These are phyloP conservation scores for Phragmites australis DNA, from an alignment of 176 grass and related monocot genomes.

Conservation along the genomic window DNA sequence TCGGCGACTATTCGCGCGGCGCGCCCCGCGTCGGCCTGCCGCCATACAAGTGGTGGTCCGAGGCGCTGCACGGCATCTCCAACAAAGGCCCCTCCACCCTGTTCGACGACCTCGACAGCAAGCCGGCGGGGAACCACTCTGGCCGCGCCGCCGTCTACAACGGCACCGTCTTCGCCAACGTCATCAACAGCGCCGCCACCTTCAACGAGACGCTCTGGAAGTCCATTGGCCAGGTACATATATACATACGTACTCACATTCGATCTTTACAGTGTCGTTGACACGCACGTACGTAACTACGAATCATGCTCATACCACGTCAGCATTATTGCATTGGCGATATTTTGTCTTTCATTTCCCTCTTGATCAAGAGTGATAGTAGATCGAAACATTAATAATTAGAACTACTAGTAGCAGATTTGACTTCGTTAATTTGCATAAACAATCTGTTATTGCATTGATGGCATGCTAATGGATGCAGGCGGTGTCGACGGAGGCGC, in stretches of 20 bases:
- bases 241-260: background rate
- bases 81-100: conserved; percentile 24
- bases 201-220: conserved; percentile 59
- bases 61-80: conserved; percentile 48
- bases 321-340: too few relatives aligned
- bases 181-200: conserved; percentile 47
- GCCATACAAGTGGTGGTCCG: conserved; percentile 51
- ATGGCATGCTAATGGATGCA: background rate
- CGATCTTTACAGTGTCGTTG: background rate
- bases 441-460: background rate
- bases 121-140: conserved; percentile 9
- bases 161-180: conserved; percentile 51
- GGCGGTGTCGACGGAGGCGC: conserved; percentile 51
- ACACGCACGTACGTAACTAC: too few relatives aligned
- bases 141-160: conserved; percentile 33
- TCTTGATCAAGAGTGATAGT: background rate
- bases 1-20: conserved; percentile 8
- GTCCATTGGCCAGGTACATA: conserved; percentile 32
- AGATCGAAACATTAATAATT: background rate
- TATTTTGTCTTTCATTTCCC: background rate
- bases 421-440: background rate
- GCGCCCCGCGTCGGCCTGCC: conserved; percentile 38
- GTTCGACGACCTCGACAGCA: conserved; percentile 13
- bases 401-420: background rate
- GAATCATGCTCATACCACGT: too few relatives aligned